phyloP scores from a whole-genome alignment of 2,329 filamentous ascomycete species.

The Akanthomyces muscarius region DNA sequence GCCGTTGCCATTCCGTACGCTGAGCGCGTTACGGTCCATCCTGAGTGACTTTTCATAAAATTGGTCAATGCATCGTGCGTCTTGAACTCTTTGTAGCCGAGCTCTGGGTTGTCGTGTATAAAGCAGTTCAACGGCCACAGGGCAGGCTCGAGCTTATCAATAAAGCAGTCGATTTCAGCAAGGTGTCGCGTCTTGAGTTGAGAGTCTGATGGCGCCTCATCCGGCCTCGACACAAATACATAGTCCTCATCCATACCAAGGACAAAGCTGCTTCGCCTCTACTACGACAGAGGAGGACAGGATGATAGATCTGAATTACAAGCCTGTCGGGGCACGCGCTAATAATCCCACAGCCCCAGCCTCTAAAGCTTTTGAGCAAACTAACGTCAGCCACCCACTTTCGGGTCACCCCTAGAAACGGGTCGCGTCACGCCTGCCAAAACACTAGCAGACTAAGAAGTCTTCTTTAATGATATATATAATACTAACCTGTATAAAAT shows the following conservation, averaged over 20 bases:
- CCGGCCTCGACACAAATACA: conserved; percentile 13
- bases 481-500: no score
- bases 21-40: conserved; percentile 37
- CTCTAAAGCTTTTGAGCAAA: conserved; percentile 3
- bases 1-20: conserved; percentile 42
- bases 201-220: background rate
- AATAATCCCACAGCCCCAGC: background rate
- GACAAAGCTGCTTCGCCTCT: background rate
- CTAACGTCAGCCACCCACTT: no score
- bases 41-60: conserved; percentile 31
- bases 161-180: conserved; percentile 31
- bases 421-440: no score
- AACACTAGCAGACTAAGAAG: no score
- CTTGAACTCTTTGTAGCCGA: conserved; percentile 39
- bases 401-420: no score
- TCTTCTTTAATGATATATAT: no score
- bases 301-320: background rate
- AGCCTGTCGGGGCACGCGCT: background rate
- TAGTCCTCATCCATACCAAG: conserved; percentile 16
- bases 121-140: conserved; percentile 36
- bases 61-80: conserved; percentile 39
- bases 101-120: conserved; percentile 42
- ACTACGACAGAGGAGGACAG: no score
- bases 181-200: conserved; percentile 1
- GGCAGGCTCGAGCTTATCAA: conserved; percentile 20